These are phyloP conservation scores for Ulmus americana DNA, from an alignment of 331 rosid species.

Conservation along the genomic window DNA sequence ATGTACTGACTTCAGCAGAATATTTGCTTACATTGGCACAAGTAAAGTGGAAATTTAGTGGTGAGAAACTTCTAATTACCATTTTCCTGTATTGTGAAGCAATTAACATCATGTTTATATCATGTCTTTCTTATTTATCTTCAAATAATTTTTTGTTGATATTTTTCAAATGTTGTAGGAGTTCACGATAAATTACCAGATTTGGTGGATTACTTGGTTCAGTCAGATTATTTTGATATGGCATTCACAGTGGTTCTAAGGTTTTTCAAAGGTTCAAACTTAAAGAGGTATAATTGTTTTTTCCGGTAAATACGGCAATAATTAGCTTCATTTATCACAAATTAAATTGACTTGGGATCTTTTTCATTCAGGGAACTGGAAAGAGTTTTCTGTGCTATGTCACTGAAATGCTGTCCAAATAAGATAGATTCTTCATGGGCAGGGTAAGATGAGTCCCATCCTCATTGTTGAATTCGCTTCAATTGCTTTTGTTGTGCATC, in stretches of 20 bases:
- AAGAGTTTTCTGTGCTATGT: slow-evolving; percentile 60
- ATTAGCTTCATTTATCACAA: slow-evolving; percentile 7
- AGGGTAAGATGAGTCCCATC: slow-evolving; percentile 42
- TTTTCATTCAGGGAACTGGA: slow-evolving; percentile 70
- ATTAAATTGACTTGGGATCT: slow-evolving; percentile 21
- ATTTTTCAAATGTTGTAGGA: slow-evolving; percentile 35
- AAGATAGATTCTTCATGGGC: slow-evolving; percentile 51
- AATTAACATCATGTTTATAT: background rate
- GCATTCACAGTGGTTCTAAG: slow-evolving; percentile 65
- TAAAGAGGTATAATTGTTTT: slow-evolving; percentile 56
- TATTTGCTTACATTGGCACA: slow-evolving; percentile 64
- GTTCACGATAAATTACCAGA: slow-evolving; percentile 49
- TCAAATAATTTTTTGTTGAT: background rate
- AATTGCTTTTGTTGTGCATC: slow-evolving; percentile 17
- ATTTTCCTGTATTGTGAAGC: slow-evolving; percentile 8
- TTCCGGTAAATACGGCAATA: background rate
- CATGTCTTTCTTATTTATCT: background rate
- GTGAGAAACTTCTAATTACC: slow-evolving; percentile 34
- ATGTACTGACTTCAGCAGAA: slow-evolving; percentile 77
- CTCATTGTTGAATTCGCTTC: slow-evolving; percentile 11
- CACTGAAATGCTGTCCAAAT: slow-evolving; percentile 71
- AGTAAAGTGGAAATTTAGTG: slow-evolving; percentile 61
- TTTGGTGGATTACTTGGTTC: slow-evolving; percentile 71
- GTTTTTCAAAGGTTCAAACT: slow-evolving; percentile 74
- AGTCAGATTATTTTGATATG: slow-evolving; percentile 60